phyloP scores from a whole-genome alignment of 768 basidiomycete genomes.

The Agrocybe praecox region DNA sequence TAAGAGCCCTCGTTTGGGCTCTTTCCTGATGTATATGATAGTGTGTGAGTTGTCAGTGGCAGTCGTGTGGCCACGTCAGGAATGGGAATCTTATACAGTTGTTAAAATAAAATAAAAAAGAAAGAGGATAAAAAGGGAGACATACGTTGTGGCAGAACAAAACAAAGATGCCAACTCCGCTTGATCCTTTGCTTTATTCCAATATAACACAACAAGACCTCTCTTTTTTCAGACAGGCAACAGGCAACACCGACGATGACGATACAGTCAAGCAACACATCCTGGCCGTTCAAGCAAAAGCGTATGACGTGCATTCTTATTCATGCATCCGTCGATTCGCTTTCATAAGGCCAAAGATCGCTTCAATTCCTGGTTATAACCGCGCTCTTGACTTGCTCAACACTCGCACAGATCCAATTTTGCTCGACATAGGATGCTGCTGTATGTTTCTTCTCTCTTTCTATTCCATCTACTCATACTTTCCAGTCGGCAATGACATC shows the following conservation, averaged over 20 bases:
- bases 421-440: constrained; percentile 48
- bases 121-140: too few relatives aligned
- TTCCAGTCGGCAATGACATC: constrained; percentile 43
- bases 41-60: constrained; percentile 34
- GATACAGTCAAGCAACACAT: constrained; percentile 41
- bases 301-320: constrained; percentile 30
- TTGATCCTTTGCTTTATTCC: constrained; percentile 22
- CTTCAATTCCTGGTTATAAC: constrained; percentile 33
- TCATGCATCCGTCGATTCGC: constrained; percentile 38
- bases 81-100: constrained; percentile 2
- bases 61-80: too few relatives aligned
- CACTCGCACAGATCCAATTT: constrained; percentile 29
- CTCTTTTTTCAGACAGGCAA: constrained; percentile 36
- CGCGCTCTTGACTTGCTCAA: constrained; percentile 29
- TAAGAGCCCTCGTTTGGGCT: too few relatives aligned
- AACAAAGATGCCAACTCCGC: neutral
- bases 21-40: constrained; percentile 35
- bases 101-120: neutral
- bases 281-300: constrained; percentile 36
- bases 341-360: constrained; percentile 38
- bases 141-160: too few relatives aligned
- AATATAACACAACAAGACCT: constrained; percentile 25
- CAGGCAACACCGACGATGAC: constrained; percentile 37
- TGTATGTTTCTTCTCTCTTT: constrained; percentile 24
- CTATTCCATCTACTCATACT: neutral